Conservation (phyloP, 202 grass and related monocot species). For the Carex sylvatica region DNA sequence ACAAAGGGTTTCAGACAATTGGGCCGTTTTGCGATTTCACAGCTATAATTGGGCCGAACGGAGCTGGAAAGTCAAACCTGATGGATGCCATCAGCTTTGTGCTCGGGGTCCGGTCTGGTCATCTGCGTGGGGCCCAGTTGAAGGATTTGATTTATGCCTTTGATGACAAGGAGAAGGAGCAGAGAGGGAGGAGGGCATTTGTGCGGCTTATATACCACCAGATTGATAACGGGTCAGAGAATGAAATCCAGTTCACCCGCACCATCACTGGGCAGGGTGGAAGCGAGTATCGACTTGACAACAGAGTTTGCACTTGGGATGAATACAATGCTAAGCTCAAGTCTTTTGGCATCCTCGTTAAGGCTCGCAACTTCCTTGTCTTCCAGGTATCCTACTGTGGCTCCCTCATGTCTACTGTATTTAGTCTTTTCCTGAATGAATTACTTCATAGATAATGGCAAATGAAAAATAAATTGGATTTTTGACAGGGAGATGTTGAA, state of each 20-base stretch:
- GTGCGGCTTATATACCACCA: constrained; percentile 72
- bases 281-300: constrained; percentile 82
- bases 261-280: constrained; percentile 69
- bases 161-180: constrained; percentile 93
- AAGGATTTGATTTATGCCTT: constrained; percentile 94
- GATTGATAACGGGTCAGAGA: constrained; percentile 26
- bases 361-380: constrained; percentile 95
- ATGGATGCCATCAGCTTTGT: constrained; percentile 99
- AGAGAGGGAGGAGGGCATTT: constrained; percentile 74
- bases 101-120: constrained; percentile 74
- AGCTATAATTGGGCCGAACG: constrained; percentile 86
- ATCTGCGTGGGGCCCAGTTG: constrained; percentile 86
- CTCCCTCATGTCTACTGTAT: not conserved
- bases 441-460: not conserved
- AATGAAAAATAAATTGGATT: constrained; percentile 1
- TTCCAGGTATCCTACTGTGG: constrained; percentile 55
- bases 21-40: constrained; percentile 95
- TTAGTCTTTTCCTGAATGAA: constrained; percentile 6
- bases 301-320: constrained; percentile 59
- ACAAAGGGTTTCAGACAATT: constrained; percentile 80
- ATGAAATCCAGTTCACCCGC: constrained; percentile 77
- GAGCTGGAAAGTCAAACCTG: constrained; percentile 95
- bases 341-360: constrained; percentile 93
- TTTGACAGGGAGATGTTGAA: constrained; percentile 82
- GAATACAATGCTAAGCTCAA: constrained; percentile 89